phyloP scores from a whole-genome alignment of 768 basidiomycete genomes.

The Infundibulicybe gibba region DNA sequence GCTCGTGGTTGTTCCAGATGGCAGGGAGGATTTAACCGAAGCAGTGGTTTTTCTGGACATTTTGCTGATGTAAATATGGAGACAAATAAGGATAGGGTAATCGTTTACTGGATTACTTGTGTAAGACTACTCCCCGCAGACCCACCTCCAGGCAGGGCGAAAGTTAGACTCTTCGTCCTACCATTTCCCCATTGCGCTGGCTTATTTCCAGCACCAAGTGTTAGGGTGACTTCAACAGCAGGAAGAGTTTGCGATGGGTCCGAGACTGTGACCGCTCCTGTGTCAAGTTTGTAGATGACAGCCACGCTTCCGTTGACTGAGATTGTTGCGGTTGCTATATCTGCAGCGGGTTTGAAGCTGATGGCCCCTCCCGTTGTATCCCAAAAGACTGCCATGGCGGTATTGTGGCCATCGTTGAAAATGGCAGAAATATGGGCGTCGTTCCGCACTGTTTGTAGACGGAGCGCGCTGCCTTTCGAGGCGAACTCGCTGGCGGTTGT shows the following conservation, averaged over 20 bases:
- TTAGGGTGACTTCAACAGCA: conserved; percentile 32
- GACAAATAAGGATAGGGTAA: no score
- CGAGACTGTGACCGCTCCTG: conserved; percentile 48
- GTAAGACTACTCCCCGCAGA: background rate
- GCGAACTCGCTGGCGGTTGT: conserved; percentile 33
- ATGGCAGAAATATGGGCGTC: conserved; percentile 46
- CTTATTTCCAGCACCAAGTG: conserved; percentile 17
- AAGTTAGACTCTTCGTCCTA: conserved; percentile 22
- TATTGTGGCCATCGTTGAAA: conserved; percentile 36
- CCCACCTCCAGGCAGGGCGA: conserved; percentile 39
- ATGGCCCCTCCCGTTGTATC: conserved; percentile 38
- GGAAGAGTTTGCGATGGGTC: conserved; percentile 60
- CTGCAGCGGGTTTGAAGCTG: conserved; percentile 23
- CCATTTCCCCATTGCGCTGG: conserved; percentile 23
- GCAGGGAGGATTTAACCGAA: no score
- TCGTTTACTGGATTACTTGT: background rate
- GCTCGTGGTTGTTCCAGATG: no score
- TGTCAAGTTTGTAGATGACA: conserved; percentile 37
- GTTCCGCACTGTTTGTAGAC: conserved; percentile 40
- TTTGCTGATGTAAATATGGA: no score
- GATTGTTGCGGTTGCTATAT: conserved; percentile 23
- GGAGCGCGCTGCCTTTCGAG: conserved; percentile 25
- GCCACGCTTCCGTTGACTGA: conserved; percentile 37
- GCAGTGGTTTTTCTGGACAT: no score
- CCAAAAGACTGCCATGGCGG: conserved; percentile 58